Percentiles rank a stretch among this genome's conserved stretches.
Evolutionary conservation across 2,329 filamentous ascomycete genomes (phyloP).

Genomic region (Nemania sp.): DNA sequence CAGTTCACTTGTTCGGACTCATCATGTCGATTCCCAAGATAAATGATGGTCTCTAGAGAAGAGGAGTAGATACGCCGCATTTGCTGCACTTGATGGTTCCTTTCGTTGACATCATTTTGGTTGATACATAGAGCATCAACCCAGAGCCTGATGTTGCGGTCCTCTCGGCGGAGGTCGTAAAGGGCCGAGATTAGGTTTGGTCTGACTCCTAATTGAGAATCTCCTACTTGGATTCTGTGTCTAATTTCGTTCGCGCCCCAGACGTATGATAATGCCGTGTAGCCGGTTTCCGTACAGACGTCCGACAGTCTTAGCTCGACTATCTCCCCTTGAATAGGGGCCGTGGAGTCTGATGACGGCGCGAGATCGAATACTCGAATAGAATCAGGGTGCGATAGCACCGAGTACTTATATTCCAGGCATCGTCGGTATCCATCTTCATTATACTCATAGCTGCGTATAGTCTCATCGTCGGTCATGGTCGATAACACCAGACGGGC

Average conservation of each 20-base stretch:
- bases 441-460: too few species aligned
- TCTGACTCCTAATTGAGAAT: not conserved
- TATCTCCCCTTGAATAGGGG: constrained; percentile 2
- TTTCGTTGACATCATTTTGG: constrained; percentile 9
- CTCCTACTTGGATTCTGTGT: not conserved
- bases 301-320: constrained; percentile 8
- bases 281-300: not conserved
- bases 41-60: constrained; percentile 7
- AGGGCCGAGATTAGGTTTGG: constrained; percentile 8
- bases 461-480: too few species aligned
- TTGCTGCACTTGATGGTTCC: constrained; percentile 20
- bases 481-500: too few species aligned
- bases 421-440: too few species aligned
- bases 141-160: constrained; percentile 9
- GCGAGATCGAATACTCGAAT: constrained; percentile 6
- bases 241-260: not conserved
- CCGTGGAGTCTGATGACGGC: not conserved
- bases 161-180: constrained; percentile 1
- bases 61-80: constrained; percentile 15
- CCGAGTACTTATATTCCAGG: constrained; percentile 12
- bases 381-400: constrained; percentile 1
- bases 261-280: constrained; percentile 6
- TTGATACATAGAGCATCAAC: not conserved
- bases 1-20: not conserved
- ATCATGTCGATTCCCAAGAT: not conserved